Base-by-base conservation (phyloP, 164 flowering plant species). In the Aristolochia californica region DNA sequence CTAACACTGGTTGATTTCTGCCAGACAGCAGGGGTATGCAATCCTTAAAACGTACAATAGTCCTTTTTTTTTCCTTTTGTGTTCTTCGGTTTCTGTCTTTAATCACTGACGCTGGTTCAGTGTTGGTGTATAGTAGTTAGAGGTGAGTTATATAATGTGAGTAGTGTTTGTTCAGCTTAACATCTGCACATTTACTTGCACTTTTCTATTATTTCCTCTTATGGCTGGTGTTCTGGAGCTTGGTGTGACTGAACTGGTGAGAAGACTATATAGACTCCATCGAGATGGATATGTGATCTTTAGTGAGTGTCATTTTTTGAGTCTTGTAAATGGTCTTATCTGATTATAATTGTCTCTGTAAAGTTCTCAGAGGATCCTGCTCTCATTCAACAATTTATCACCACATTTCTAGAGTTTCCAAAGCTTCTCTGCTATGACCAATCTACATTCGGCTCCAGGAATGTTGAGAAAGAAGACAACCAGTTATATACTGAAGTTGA, bases 141-240 rank as follows among this genome's bases (percentile, higher is more conserved):
- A 2, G 40, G 40, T 7, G 10, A 34, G 40, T 2, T 9, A 34
- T 34, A 8, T n/a, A 8, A 3, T 34, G 7, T 7, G 7, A n/a
- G 30, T 34, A 34, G 40, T 12, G 10, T 34, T 34, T 34, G 40
- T 1, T 8, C 40, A 88, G 96, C 72, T n/a, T n/a, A n/a, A n/a
- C n/a, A n/a, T n/a, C n/a, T n/a, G n/a, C n/a, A n/a, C n/a, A n/a
- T n/a, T n/a, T n/a, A n/a, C n/a, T n/a, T n/a, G n/a, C n/a, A n/a
- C n/a, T n/a, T n/a, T n/a, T n/a, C n/a, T n/a, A n/a, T n/a, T n/a
- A n/a, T 86, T 91, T 75, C 98, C 98, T 4, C 65, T 79, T 66
- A 68, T 76, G 48, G 87, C 83, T 11, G 98, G 96, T 55, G 89
- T 88, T 4, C 58, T 91, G 26, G 98, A 91, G 78, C 73, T 91